A percentile compares a stretch with the other conserved stretches of the same genome.
Evolutionary conservation across 148 eudicot genomes (phyloP).

Genomic region (Camellia lanceoleosa): DNA sequence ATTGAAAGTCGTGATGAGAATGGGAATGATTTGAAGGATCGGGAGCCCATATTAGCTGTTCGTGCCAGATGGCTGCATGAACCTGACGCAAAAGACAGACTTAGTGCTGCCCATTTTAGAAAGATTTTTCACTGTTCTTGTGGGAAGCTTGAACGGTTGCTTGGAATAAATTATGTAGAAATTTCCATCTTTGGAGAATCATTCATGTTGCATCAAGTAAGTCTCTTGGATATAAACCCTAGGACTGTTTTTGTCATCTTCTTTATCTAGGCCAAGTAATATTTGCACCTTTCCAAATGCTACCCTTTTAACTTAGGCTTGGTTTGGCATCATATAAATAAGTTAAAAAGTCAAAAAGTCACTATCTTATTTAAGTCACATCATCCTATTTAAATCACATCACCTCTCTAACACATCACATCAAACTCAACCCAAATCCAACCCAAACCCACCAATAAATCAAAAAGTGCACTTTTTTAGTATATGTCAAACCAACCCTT

Average conservation of each 20-base stretch:
- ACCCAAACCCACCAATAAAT: too few relatives aligned
- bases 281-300: background rate
- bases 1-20: conserved; percentile 24
- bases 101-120: conserved; percentile 84
- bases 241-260: background rate
- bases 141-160: conserved; percentile 61
- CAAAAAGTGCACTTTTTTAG: too few relatives aligned
- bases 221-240: conserved; percentile 14
- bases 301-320: background rate
- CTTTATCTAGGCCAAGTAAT: background rate
- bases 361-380: too few relatives aligned
- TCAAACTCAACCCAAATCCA: too few relatives aligned
- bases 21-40: conserved; percentile 23
- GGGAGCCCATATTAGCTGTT: conserved; percentile 25
- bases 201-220: conserved; percentile 96
- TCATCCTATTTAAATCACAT: too few relatives aligned
- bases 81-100: conserved; percentile 64
- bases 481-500: too few relatives aligned
- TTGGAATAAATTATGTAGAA: conserved; percentile 57
- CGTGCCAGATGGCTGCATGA: conserved; percentile 84
- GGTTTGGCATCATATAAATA: too few relatives aligned
- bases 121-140: conserved; percentile 76
- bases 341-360: too few relatives aligned
- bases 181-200: conserved; percentile 89
- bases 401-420: too few relatives aligned